Evolutionary conservation across 768 basidiomycete genomes (phyloP), one percentile per base, ranked within the genome.

Genomic region (Naganishia onofrii): DNA sequence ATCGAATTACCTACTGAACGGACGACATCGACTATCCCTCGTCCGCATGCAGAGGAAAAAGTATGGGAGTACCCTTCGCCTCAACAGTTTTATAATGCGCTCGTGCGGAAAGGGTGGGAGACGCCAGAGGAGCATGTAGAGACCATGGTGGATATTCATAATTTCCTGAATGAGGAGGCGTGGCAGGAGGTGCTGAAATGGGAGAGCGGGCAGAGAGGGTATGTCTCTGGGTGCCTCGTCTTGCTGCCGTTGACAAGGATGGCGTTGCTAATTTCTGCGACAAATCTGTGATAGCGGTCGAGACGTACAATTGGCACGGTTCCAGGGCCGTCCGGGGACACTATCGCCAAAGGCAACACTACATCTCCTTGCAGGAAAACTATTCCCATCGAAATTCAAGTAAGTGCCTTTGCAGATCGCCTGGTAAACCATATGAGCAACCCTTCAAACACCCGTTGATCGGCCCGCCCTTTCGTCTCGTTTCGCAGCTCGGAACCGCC

Each of bases 61-160:
- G 71, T 73, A 52, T 97, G 95, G 95, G 93, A 96, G 78, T 98
- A 98, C 81, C 95, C 95, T 2, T 92, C 90, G 1, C 92, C 94
- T 12, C 95, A 98, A 81, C 94, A 97, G 80, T 97, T 98, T 78
- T 94, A 97, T 81, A 98, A 98, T 81, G 95, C 95, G 0, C 85
- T 99, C 17, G 92, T 92, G 12, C 84, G 93, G 72, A 99, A 99
- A 79, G 96, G 96, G 2, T 93, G 91, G 90, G 93, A 95, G 81
- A 95, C 96, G 1, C 93, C 93, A 0, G 93, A 94, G 81, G 92
- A 97, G 75, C 90, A 93, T 53, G 70, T 97, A 54, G 94, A 93
- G 79, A 92, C 88, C 29, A 96, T 99, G 91, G 96, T 99, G 53
- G 88, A 93, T 71, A 97, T 98, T 42, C 96, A 99, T 79, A 99